Evolutionary conservation across 768 basidiomycete genomes (phyloP), one percentile per base, ranked within the genome.

Genomic region (Coprinopsis marcescibilis): DNA sequence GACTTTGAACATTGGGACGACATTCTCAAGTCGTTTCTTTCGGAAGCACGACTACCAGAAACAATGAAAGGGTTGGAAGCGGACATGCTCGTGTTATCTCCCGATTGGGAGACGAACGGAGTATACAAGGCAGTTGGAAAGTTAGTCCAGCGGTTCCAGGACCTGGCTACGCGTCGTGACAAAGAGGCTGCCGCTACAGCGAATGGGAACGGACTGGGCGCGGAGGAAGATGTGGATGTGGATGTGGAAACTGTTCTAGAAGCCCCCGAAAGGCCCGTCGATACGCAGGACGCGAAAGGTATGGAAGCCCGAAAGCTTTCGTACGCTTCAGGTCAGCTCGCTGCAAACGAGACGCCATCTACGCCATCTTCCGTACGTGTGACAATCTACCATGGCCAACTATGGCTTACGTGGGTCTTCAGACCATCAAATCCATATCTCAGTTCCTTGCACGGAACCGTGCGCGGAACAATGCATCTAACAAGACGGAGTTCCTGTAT

Each of bases 351-450:
- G 2, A 60, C 71, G 49, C 71, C 79, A 2, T 70, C 69, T 33
- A 70, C 82, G 8, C 85, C 72, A 57, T 72, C 76, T 34, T 73
- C 77, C 46, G 87, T 88, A 54, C n/a, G n/a, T n/a, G n/a, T n/a
- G n/a, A n/a, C n/a, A 63, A 78, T 68, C 11, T 48, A 25, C 20
- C n/a, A 23, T 29, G 25, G 11, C 8, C 43, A 17, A 25, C 15
- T 20, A 32, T 15, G 29, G 14, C 32, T 26, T n/a, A 35, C 51
- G 51, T 32, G 53, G 21, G 26, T n/a, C 19, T 43, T 53, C 35
- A 85, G 89, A 69, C 81, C 25, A 89, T 75, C 48, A 84, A 77
- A 60, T 77, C 78, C 4, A 83, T 91, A 24, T 85, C 89, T 2
- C 60, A 67, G 35, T 83, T 90, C 46, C 74, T 91, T 1, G 83